Percentiles rank a stretch among this genome's conserved stretches.
These are phyloP conservation scores for Dactylellina parvicollis DNA, from an alignment of 2,329 filamentous ascomycete species.

Conservation along the genomic window DNA sequence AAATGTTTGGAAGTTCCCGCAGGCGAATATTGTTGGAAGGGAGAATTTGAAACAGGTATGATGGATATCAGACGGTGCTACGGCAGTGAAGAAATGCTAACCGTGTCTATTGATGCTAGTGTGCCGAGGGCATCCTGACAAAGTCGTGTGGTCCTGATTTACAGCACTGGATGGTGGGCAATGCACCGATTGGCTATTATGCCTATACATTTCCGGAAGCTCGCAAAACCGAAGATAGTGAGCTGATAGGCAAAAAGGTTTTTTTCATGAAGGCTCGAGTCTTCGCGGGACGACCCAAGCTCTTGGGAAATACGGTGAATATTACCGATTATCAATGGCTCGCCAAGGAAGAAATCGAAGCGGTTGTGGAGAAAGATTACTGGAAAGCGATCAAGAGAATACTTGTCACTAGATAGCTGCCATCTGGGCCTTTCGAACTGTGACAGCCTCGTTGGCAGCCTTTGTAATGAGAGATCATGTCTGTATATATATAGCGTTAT, in stretches of 20 bases:
- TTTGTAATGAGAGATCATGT: constrained; percentile 12
- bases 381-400: constrained; percentile 81
- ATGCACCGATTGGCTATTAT: constrained; percentile 84
- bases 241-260: constrained; percentile 76
- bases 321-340: constrained; percentile 91
- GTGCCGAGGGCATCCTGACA: constrained; percentile 80
- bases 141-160: constrained; percentile 88
- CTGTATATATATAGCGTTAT: constrained; percentile 22
- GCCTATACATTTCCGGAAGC: constrained; percentile 67
- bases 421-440: not conserved
- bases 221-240: constrained; percentile 57
- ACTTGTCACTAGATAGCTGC: constrained; percentile 66
- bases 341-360: constrained; percentile 83
- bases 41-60: constrained; percentile 86
- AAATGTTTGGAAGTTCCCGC: constrained; percentile 80
- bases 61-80: not conserved
- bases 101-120: constrained; percentile 65
- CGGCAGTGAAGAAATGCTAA: constrained; percentile 6
- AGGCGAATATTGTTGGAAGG: constrained; percentile 72
- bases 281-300: constrained; percentile 92
- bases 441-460: constrained; percentile 5
- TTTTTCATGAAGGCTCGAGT: constrained; percentile 98
- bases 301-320: constrained; percentile 76
- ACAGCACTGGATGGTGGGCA: constrained; percentile 98
- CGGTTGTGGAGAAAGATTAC: constrained; percentile 74